Evolutionary conservation across 2,329 filamentous ascomycete genomes (phyloP), one percentile per base, ranked within the genome.

Genomic region (Diaporthe ilicicola): DNA sequence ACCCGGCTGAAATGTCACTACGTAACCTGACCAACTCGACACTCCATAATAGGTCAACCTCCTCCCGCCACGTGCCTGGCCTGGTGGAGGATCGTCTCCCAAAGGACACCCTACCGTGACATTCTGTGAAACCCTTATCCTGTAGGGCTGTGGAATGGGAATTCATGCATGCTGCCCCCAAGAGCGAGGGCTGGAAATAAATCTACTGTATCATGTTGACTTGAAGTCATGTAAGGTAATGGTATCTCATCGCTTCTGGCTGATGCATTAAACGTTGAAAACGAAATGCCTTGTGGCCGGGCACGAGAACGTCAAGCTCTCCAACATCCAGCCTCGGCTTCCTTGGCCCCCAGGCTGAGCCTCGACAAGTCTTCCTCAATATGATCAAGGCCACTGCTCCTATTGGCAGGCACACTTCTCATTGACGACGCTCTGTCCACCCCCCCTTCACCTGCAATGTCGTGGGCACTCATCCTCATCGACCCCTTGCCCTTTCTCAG

Each of bases 401-500:
- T 50, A 22, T 56, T 37, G 15, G 22, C 22, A 7, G 68, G 50
- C 42, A 66, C 34, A 51, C 53, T 56, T 7, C 65, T 68, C 64
- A 65, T 50, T 2, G 68, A 68, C 15, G 34, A 42, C 7, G 55
- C n/a, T 15, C 62, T 67, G 29, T 27, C 44, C 27, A 42, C 34
- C 17, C n/a, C 22, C 10, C 39, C 70, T 19, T 71, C 42, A 27
- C 53, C 42, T 9, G 24, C 53, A 7, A 59, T 32, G 3, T 32
- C 55, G 34, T 69, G 55, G 7, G 42, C 7, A 19, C n/a, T 51
- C 27, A 39, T 32, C 56, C 39, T 71, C n/a, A 69, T 39, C n/a
- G 71, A 71, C 0, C 69, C 68, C 56, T 73, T 73, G 37, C 71
- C 71, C 68, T 73, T 73, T 42, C 44, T 61, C 10, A 71, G 42